Percentiles rank a stretch among this genome's conserved stretches.
Evolutionary conservation across 495 filamentous ascomycete species (phyloP).

Genomic region (Echria macrotheca): DNA sequence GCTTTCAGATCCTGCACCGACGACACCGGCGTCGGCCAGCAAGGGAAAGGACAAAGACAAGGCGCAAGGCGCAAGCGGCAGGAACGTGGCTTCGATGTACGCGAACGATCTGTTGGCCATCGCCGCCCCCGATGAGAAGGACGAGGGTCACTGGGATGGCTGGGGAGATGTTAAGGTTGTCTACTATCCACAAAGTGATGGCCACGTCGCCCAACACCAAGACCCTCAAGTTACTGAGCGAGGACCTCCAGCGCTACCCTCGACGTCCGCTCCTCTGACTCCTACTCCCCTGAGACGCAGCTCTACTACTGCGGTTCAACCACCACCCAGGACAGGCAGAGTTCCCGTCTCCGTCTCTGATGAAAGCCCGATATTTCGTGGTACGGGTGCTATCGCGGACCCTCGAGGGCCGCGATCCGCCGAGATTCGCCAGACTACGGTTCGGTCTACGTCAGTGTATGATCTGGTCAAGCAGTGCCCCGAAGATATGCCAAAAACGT

Average conservation of each 20-base stretch:
- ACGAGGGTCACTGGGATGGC: conserved; percentile 40
- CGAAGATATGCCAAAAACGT: conserved; percentile 61
- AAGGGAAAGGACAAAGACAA: conserved; percentile 87
- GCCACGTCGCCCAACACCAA: conserved; percentile 4
- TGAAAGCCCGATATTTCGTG: conserved; percentile 35
- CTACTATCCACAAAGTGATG: conserved; percentile 38
- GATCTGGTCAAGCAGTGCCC: conserved; percentile 61
- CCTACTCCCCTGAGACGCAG: conserved; percentile 46
- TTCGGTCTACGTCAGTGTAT: conserved; percentile 58
- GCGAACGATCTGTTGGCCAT: conserved; percentile 74
- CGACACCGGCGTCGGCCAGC: conserved; percentile 40
- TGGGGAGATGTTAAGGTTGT: conserved; percentile 46
- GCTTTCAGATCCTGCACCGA: conserved; percentile 35
- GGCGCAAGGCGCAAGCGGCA: conserved; percentile 23
- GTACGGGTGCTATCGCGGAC: conserved; percentile 47
- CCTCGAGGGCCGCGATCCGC: conserved; percentile 51
- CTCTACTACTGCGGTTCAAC: conserved; percentile 32
- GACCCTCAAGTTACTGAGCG: conserved; percentile 2
- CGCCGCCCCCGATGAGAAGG: conserved; percentile 42
- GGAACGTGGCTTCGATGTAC: conserved; percentile 51
- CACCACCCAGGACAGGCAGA: conserved; percentile 31
- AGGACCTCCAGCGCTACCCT: too few species aligned
- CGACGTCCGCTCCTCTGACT: conserved; percentile 27
- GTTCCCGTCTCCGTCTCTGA: conserved; percentile 30
- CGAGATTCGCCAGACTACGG: conserved; percentile 61